Evolutionary conservation across 2,329 filamentous ascomycete genomes (phyloP), one percentile per base, ranked within the genome.

Genomic region (Diaporthe sp.): DNA sequence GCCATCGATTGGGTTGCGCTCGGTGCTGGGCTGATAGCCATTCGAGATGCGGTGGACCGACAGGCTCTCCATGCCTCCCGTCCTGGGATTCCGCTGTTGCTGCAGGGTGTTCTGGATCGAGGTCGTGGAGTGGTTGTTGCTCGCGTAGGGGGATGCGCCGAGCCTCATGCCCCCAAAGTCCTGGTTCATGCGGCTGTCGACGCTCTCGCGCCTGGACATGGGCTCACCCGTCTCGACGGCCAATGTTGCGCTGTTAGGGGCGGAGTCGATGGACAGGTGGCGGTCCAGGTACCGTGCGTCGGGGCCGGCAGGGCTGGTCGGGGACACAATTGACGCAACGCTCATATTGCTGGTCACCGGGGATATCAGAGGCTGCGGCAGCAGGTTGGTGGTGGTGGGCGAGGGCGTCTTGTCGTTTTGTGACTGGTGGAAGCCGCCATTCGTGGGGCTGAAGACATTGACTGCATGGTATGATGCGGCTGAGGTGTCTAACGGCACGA

Each of bases 171-270:
- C 92, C 74, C 88, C 90, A 82, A 96, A 92, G 60, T 90, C 90
- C 78, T 92, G 91, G 80, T 94, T 94, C 82, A 96, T 92, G 77
- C 94, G 90, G 83, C 94, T 95, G 83, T 96, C 94, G 6, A 96
- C 93, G 80, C 94, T 96, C 84, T 95, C 94, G 71, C 94, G 90
- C 75, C 93, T 90, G 65, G 92, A 91, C 67, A 92, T 88, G 2
- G 85, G 81, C 37, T 85, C 82, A 42, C 84, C 82, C 39, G 85
- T 81, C 37, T 82, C 84, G 28, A 80, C 78, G 57, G 80, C 79
- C 81, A 85, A 79, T 25, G 80, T 77, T 28, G 80, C 79, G 73
- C 83, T 81, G 78, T 82, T 83, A 13, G 82, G 82, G 12, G 79
- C 81, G 39, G 85, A 85, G 39, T 87, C 86, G 13, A 86, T 77